A percentile compares a stretch with the other conserved stretches of the same genome.
Evolutionary conservation across 768 basidiomycete genomes (phyloP).

Genomic region (Dentipellis sp.): DNA sequence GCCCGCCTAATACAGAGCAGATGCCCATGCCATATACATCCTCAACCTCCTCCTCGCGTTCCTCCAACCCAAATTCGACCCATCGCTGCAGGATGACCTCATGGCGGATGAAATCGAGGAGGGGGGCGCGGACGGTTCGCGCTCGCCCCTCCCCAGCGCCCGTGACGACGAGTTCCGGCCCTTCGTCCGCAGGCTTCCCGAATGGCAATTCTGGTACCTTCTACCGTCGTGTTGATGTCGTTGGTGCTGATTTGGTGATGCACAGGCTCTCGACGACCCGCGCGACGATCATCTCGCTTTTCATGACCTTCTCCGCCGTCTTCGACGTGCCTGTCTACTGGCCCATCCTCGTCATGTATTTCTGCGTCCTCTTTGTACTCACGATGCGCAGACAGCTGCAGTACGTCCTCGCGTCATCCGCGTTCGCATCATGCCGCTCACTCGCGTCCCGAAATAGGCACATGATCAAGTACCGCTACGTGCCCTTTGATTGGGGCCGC

Average conservation of each 20-base stretch:
- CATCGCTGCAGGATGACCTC: slow-evolving; percentile 88
- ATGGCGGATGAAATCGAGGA: slow-evolving; percentile 94
- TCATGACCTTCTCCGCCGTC: slow-evolving; percentile 72
- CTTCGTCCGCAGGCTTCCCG: slow-evolving; percentile 90
- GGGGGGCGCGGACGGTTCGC: slow-evolving; percentile 49
- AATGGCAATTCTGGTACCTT: slow-evolving; percentile 91
- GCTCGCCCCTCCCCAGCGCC: slow-evolving; percentile 51
- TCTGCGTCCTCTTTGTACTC: slow-evolving; percentile 87
- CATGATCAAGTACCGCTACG: slow-evolving; percentile 98
- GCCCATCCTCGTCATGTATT: slow-evolving; percentile 97
- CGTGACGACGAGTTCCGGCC: slow-evolving; percentile 95
- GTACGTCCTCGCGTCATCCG: slow-evolving; percentile 37
- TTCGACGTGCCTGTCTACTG: slow-evolving; percentile 99
- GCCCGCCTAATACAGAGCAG: slow-evolving; percentile 25
- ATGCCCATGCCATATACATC: slow-evolving; percentile 91
- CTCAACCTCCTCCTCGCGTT: slow-evolving; percentile 95
- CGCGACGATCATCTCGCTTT: slow-evolving; percentile 72
- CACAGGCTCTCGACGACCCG: slow-evolving; percentile 84
- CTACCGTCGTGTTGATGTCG: not conserved
- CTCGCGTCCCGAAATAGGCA: slow-evolving; percentile 44
- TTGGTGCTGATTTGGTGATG: not conserved
- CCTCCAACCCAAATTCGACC: slow-evolving; percentile 96
- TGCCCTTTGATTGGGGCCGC: slow-evolving; percentile 92
- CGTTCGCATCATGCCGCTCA: slow-evolving; percentile 4
- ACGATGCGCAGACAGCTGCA: slow-evolving; percentile 96